phyloP scores from a whole-genome alignment of 2,329 filamentous ascomycete species.

The Hymenoscyphus scutula region DNA sequence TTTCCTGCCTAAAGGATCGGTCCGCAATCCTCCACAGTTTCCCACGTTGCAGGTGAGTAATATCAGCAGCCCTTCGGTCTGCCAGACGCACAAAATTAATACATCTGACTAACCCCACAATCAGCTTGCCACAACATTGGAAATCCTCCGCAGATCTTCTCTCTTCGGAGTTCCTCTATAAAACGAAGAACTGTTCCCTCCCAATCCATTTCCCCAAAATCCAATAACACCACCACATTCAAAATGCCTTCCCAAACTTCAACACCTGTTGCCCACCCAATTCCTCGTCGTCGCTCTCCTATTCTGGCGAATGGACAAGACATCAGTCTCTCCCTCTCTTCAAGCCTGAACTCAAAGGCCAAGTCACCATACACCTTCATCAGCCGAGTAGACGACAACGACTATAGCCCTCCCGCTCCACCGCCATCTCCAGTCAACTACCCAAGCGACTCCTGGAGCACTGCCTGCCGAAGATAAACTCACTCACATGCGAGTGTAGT shows the following conservation, averaged over 20 bases:
- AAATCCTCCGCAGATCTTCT: background rate
- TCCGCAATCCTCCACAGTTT: conserved; percentile 2
- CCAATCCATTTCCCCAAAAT: background rate
- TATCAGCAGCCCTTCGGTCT: background rate
- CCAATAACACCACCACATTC: conserved; percentile 3
- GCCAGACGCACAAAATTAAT: background rate
- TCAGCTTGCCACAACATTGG: conserved; percentile 5
- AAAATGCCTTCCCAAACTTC: conserved; percentile 34
- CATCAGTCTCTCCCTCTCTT: conserved; percentile 29
- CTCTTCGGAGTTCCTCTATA: background rate
- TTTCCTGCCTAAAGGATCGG: conserved; percentile 3
- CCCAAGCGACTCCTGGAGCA: conserved; percentile 52
- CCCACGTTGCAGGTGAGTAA: conserved; percentile 7
- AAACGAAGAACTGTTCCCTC: background rate
- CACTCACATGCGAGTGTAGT: background rate
- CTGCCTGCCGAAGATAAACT: conserved; percentile 28
- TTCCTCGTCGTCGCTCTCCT: conserved; percentile 51
- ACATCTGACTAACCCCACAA: conserved; percentile 5
- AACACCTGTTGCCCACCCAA: conserved; percentile 30
- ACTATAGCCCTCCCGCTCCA: conserved; percentile 63
- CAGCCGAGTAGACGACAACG: conserved; percentile 43
- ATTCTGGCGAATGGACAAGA: conserved; percentile 32
- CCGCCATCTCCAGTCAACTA: conserved; percentile 65
- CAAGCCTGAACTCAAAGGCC: conserved; percentile 29
- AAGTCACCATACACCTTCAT: conserved; percentile 30